These are phyloP conservation scores for Amanita fuliginea DNA, from an alignment of 768 basidiomycete species.

Conservation along the genomic window DNA sequence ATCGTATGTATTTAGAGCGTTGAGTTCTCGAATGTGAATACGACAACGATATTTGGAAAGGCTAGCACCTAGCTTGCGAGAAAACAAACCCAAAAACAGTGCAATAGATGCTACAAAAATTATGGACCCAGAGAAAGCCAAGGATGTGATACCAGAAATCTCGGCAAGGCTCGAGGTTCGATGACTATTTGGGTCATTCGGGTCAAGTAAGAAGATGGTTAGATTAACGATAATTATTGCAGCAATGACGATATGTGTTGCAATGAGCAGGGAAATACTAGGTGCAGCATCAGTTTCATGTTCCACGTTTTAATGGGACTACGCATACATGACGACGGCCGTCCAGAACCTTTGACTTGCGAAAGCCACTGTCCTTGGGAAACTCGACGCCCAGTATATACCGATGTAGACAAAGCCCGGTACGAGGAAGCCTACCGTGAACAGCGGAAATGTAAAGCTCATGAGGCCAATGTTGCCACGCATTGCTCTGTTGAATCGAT, in stretches of 20 bases:
- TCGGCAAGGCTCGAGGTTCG: not conserved
- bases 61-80: not conserved
- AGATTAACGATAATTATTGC: constrained; percentile 13
- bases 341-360: constrained; percentile 16
- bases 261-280: constrained; percentile 9
- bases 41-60: not conserved
- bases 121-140: not conserved
- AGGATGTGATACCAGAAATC: not conserved
- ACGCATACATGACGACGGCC: constrained; percentile 8
- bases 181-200: not conserved
- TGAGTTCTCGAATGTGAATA: not conserved
- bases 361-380: constrained; percentile 13
- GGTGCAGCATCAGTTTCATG: not conserved
- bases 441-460: constrained; percentile 18
- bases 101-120: not conserved
- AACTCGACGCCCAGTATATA: constrained; percentile 12
- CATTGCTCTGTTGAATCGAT: constrained; percentile 7
- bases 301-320: not conserved
- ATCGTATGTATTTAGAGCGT: not conserved
- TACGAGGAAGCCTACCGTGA: constrained; percentile 15
- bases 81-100: not conserved
- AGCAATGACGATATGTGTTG: constrained; percentile 10
- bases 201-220: constrained; percentile 13
- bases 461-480: constrained; percentile 15
- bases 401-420: constrained; percentile 13